Percentiles rank a stretch among this genome's conserved stretches.
These are phyloP conservation scores for Madurella mycetomatis DNA, from an alignment of 2,329 filamentous ascomycete genomes.

Conservation along the genomic window DNA sequence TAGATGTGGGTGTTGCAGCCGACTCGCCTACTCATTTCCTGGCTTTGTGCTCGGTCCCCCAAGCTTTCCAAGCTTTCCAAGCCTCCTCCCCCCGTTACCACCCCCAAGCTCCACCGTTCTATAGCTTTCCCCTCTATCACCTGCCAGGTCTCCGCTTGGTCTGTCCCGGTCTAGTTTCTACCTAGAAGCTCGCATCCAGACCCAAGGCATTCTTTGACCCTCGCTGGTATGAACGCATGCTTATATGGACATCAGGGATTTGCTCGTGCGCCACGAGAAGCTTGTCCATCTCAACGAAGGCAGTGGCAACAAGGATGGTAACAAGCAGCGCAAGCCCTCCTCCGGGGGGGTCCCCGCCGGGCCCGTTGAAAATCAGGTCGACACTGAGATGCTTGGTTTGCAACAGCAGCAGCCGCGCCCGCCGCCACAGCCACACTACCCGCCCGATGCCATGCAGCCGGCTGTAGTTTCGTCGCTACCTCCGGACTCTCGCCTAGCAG, in stretches of 20 bases:
- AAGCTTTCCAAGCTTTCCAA: not conserved
- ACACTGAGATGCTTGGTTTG: slow-evolving; percentile 44
- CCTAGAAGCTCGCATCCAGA: not conserved
- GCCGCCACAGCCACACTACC: slow-evolving; percentile 36
- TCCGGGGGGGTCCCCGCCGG: slow-evolving; percentile 42
- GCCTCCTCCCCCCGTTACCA: not conserved
- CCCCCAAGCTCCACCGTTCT: not conserved
- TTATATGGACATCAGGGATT: slow-evolving; percentile 62
- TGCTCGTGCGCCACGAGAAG: slow-evolving; percentile 60
- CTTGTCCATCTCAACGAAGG: slow-evolving; percentile 60
- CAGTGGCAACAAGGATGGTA: slow-evolving; percentile 45
- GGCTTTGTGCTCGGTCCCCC: not conserved
- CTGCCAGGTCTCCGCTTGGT: not conserved
- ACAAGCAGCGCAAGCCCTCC: slow-evolving; percentile 49
- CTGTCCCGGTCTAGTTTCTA: not conserved
- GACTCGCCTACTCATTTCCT: not conserved
- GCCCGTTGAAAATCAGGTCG: slow-evolving; percentile 45
- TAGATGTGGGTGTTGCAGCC: slow-evolving; percentile 1
- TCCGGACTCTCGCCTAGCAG: slow-evolving; percentile 44
- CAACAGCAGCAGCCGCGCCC: slow-evolving; percentile 28
- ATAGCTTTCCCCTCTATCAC: not conserved
- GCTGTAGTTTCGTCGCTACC: slow-evolving; percentile 37
- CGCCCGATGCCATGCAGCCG: slow-evolving; percentile 37
- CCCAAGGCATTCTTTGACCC: not conserved
- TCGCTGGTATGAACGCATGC: slow-evolving; percentile 33